phyloP scores from a whole-genome alignment of 2,329 filamentous ascomycete species.

The Botrytis fragariae region DNA sequence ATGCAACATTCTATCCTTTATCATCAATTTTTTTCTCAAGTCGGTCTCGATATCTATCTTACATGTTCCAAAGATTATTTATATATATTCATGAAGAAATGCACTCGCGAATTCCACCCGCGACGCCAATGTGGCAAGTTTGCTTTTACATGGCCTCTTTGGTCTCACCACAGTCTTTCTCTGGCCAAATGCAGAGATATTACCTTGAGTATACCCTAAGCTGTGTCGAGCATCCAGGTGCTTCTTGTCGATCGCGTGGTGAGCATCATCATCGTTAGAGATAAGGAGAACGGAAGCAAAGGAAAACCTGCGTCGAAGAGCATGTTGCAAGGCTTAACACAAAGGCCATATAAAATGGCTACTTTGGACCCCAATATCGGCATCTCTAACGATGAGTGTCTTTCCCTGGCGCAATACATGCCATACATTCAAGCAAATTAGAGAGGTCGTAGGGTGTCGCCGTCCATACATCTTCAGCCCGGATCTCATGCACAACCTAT shows the following conservation, averaged over 20 bases:
- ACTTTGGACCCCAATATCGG: too few species aligned
- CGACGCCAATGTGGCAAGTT: neutral
- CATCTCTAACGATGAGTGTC: too few species aligned
- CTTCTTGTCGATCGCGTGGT: neutral
- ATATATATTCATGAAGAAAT: neutral
- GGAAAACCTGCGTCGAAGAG: neutral
- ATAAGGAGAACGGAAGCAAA: neutral
- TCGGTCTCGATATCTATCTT: neutral
- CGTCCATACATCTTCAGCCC: too few species aligned
- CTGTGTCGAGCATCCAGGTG: neutral
- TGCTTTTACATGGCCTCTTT: neutral
- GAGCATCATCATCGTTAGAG: neutral
- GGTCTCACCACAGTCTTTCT: too few species aligned
- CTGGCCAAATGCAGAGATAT: neutral
- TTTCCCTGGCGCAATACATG: too few species aligned
- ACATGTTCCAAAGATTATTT: neutral
- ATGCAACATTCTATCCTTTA: neutral
- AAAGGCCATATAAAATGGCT: accelerated
- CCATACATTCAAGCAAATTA: too few species aligned
- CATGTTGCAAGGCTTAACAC: too few species aligned
- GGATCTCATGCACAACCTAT: too few species aligned
- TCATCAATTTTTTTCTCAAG: neutral
- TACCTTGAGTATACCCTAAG: neutral
- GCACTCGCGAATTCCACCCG: neutral
- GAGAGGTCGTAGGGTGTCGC: too few species aligned